Evolutionary conservation across 2,329 filamentous ascomycete species (phyloP).

Genomic region (Diaporthe longicolla): DNA sequence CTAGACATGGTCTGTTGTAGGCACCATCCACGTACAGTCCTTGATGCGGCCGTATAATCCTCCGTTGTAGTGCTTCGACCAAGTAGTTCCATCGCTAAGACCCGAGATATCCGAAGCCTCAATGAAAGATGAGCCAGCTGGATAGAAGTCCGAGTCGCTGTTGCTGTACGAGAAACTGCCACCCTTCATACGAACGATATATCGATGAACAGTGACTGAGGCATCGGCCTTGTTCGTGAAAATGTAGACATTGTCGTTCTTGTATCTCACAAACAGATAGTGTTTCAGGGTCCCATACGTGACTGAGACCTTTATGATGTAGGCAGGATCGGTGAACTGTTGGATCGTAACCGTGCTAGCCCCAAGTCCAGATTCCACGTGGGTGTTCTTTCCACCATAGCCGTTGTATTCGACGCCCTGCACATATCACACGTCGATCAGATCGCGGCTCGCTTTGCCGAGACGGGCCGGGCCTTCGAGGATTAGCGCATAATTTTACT

Average conservation of each 20-base stretch:
- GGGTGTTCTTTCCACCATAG: conserved; percentile 50
- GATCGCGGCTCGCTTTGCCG: neutral
- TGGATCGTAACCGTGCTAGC: conserved; percentile 51
- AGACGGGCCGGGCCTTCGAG: too few relatives aligned
- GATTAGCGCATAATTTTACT: neutral
- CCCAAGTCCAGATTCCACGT: conserved; percentile 52
- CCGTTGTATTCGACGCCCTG: conserved; percentile 52
- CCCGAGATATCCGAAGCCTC: conserved; percentile 51
- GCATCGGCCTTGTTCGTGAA: conserved; percentile 59
- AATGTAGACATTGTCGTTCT: conserved; percentile 57
- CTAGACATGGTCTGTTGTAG: fast-evolving
- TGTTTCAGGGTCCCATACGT: conserved; percentile 53
- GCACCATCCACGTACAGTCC: conserved; percentile 45
- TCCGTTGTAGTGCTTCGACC: conserved; percentile 58
- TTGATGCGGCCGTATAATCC: conserved; percentile 55
- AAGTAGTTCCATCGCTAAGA: conserved; percentile 51
- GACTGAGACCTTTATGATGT: conserved; percentile 55
- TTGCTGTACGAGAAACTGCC: conserved; percentile 49
- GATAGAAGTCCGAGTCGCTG: conserved; percentile 49
- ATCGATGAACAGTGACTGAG: conserved; percentile 56
- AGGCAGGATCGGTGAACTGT: conserved; percentile 42
- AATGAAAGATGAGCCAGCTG: conserved; percentile 52
- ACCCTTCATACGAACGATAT: conserved; percentile 53
- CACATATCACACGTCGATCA: neutral
- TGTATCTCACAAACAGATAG: conserved; percentile 53